Base-by-base conservation (phyloP, 768 basidiomycete genomes). In the Rossbeevera mucosa region DNA sequence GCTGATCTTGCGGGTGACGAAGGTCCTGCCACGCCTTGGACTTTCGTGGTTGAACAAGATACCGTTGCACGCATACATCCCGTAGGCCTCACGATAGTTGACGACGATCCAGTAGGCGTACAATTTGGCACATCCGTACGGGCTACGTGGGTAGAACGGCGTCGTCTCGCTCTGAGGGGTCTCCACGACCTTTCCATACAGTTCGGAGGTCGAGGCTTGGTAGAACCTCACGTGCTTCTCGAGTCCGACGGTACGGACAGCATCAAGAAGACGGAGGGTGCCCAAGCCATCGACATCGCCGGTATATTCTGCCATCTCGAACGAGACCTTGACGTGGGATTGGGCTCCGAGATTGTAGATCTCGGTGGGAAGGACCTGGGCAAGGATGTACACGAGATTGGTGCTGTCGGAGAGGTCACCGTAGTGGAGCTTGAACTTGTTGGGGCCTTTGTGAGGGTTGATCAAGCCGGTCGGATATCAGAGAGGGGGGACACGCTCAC, bases 221-320 rank as follows among this genome's bases (percentile, higher is more conserved):
- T 97, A 98, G 79, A 98, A 98, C 44, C 90, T 85, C 62, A 91
- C 80, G 72, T 94, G 88, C 62, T 88, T 85, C 68, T 94, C 90
- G 54, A 98, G 81, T 4, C 94, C 94, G 69, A 92, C 94, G 7
- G 95, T 98, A 38, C 94, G 85, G 70, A 98, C 85, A 50, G 94
- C 94, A 63, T 98, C 95, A 52, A 98, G 86, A 53, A 98, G 81
- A 60, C 94, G 91, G 44, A 98, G 82, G 6, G 94, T 98, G 49
- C 94, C 94, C 36, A 98, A 79, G 7, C 86, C 94, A 62, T 98
- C 94, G 45, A 98, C 94, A 64, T 98, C 95, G 47, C 91, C 94
- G 0, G 95, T 98, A 75, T 98, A 98, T 72, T 98, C 94, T 22
- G 94, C 91, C 92, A 98, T 95, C 72, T 97, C 95, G 70, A 98